These are phyloP conservation scores for Beauveria pseudobassiana DNA, from an alignment of 2,329 filamentous ascomycete species.

Conservation along the genomic window DNA sequence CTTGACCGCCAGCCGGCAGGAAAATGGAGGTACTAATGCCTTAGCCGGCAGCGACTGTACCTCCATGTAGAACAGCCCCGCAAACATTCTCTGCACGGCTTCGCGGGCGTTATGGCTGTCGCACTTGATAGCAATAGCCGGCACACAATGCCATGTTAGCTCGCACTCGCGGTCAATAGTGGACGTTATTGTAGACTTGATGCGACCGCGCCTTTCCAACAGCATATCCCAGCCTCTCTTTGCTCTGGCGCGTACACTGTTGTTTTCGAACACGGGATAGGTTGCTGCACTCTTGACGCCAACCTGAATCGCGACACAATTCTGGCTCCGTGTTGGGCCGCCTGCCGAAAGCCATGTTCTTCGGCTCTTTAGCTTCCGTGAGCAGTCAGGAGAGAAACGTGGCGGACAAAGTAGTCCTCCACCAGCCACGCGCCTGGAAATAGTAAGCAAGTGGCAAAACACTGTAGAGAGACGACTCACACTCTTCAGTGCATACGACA, in stretches of 20 bases:
- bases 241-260: not conserved
- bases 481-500: not conserved
- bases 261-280: not conserved
- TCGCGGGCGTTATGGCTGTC: not conserved
- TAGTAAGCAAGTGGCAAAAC: not conserved
- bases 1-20: not conserved
- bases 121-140: not conserved
- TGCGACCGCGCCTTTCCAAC: not conserved
- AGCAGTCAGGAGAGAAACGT: not conserved
- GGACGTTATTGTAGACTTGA: not conserved
- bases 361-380: not conserved
- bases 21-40: not conserved
- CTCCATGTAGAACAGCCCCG: not conserved
- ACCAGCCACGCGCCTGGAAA: not conserved
- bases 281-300: not conserved
- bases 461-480: not conserved
- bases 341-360: not conserved
- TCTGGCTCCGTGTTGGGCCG: not conserved
- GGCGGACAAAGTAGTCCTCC: not conserved
- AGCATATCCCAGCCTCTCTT: not conserved
- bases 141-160: not conserved
- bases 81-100: not conserved
- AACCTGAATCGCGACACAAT: not conserved
- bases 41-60: not conserved
- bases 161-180: not conserved